Conservation (phyloP, 1,284 basidiomycete genomes). For the Pholiota adiposa region DNA sequence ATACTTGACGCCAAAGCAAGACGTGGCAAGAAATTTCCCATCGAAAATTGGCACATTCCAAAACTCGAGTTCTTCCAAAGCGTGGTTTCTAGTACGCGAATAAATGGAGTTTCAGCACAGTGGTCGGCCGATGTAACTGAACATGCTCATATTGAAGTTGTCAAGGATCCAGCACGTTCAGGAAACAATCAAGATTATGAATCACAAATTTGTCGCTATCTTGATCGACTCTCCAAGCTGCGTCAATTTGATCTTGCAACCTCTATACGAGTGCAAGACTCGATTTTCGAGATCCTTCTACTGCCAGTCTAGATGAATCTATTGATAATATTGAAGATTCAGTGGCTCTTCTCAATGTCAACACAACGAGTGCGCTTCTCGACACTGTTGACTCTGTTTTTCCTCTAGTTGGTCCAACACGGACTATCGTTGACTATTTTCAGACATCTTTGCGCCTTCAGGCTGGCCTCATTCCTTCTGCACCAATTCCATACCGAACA, state of each 20-base stretch:
- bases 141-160: constrained; percentile 30
- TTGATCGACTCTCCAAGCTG: constrained; percentile 30
- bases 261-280: constrained; percentile 18
- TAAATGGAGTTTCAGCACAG: constrained; percentile 28
- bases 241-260: constrained; percentile 27
- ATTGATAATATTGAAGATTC: too few relatives aligned
- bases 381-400: too few relatives aligned
- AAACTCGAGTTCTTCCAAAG: constrained; percentile 37
- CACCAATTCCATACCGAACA: too few relatives aligned
- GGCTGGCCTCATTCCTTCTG: too few relatives aligned
- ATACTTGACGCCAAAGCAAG: constrained; percentile 25
- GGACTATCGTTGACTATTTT: too few relatives aligned
- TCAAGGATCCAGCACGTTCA: constrained; percentile 29
- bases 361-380: too few relatives aligned
- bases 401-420: too few relatives aligned
- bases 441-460: too few relatives aligned
- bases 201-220: constrained; percentile 30
- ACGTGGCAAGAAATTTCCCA: constrained; percentile 18
- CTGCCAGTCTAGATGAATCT: background rate
- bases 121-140: constrained; percentile 36
- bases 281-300: constrained; percentile 6
- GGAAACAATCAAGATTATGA: constrained; percentile 32
- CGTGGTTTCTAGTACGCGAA: constrained; percentile 26
- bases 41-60: constrained; percentile 30
- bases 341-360: too few relatives aligned